Evolutionary conservation across 352 stramenopile genomes (phyloP).

Genomic region (Pythium myriotylum): DNA sequence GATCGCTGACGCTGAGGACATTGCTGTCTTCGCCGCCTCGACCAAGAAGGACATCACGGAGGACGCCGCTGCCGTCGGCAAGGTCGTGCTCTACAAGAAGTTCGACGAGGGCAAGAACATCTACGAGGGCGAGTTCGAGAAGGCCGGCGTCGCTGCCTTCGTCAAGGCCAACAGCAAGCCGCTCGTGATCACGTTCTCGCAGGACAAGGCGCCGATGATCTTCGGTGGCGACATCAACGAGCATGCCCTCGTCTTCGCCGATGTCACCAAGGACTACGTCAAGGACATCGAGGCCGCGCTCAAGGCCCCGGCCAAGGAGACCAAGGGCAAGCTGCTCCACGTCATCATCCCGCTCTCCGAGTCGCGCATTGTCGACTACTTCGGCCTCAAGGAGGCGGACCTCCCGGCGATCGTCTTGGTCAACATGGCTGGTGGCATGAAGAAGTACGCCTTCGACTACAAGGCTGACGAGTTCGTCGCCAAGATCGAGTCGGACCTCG

Average conservation of each 20-base stretch:
- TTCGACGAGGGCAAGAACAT: conserved; percentile 86
- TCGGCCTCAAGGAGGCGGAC: conserved; percentile 86
- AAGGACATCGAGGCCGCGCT: conserved; percentile 55
- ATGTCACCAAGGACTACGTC: conserved; percentile 72
- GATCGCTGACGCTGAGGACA: conserved; percentile 70
- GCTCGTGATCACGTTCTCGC: conserved; percentile 89
- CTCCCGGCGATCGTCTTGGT: conserved; percentile 88
- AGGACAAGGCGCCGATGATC: conserved; percentile 90
- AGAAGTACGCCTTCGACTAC: conserved; percentile 91
- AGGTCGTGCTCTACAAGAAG: conserved; percentile 86
- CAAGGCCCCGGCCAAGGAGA: conserved; percentile 62
- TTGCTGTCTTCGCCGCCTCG: conserved; percentile 79
- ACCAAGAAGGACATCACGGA: conserved; percentile 64
- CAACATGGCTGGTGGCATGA: conserved; percentile 92
- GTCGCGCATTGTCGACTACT: conserved; percentile 93
- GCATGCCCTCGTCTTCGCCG: conserved; percentile 89
- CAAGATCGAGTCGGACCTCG: conserved; percentile 56
- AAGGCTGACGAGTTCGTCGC: conserved; percentile 74
- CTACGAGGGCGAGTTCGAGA: conserved; percentile 76
- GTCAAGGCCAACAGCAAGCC: conserved; percentile 84
- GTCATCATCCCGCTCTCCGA: conserved; percentile 89
- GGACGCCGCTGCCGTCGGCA: conserved; percentile 56
- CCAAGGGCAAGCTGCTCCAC: conserved; percentile 91
- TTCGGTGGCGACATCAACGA: conserved; percentile 87
- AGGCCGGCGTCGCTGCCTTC: conserved; percentile 63